Base-by-base conservation (phyloP, 345 rosid species). In the Lumnitzera racemosa region DNA sequence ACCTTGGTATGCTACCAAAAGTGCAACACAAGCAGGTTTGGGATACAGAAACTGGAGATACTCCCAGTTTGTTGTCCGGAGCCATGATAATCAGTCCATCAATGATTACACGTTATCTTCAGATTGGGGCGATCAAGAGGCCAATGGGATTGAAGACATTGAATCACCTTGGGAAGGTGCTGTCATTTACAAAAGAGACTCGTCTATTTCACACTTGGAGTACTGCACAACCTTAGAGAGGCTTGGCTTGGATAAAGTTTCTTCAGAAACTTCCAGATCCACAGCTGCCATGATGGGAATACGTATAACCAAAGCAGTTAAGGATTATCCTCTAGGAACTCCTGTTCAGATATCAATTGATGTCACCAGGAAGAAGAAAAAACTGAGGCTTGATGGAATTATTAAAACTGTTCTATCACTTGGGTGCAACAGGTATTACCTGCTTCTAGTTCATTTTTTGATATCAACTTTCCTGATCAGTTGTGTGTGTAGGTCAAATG, bases 131-230 rank as follows among this genome's bases (percentile, higher is more conserved):
- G 88, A 81, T 70, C 63, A 59, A 48, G 76, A 57, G 6, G 31
- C 49, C 46, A 83, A 78, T 25, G 83, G 79, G 0, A 5, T 66
- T 11, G 80, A 81, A 62, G 94, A 84, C 55, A 13, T 53, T 0
- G 89, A 72, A 27, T 83, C 94, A 0, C 96, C 98, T 5, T 89
- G 98, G 98, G 96, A 87, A 80, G 96, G 96, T 56, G 88, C 96
- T 6, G 68, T 92, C 67, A 65, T 81, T 53, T 89, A 87, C 71
- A 75, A 70, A 78, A 89, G 96, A 70, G 85, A 83, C 68, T 77
- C 90, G 47, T 82, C 84, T 25, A 67, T 82, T 49, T 75, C 88
- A 9, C 97, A 92, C 67, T 52, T 84, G 20, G 99, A 92, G 56
- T 92, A 85, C 49, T 87, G 95, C 72, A 89, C 99, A 0, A 92